These are phyloP conservation scores for Apiospora koreana DNA, from an alignment of 2,329 filamentous ascomycete species.

Conservation along the genomic window DNA sequence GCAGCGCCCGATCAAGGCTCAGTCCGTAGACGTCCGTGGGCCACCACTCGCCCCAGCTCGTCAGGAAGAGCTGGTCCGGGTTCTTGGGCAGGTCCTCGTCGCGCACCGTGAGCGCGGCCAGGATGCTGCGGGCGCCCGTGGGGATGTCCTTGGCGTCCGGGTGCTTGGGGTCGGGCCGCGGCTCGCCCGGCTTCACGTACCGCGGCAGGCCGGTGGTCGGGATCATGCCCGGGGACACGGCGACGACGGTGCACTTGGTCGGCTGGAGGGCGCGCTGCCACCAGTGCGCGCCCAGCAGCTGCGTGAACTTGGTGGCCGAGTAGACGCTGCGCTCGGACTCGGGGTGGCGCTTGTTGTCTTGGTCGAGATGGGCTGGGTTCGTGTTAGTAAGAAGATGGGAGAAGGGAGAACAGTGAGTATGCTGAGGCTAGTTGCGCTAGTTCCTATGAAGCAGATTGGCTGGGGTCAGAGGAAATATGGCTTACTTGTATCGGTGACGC, in stretches of 20 bases:
- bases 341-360: constrained; percentile 36
- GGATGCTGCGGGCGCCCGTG: constrained; percentile 43
- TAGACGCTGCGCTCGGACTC: constrained; percentile 39
- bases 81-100: constrained; percentile 49
- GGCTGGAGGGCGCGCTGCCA: constrained; percentile 52
- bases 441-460: too few species aligned
- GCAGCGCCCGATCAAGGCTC: constrained; percentile 45
- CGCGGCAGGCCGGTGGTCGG: constrained; percentile 43
- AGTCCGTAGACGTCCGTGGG: constrained; percentile 42
- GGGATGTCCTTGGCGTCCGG: not conserved
- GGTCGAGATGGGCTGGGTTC: constrained; percentile 11
- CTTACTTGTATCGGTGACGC: constrained; percentile 20
- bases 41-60: constrained; percentile 61
- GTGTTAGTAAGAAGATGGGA: not conserved
- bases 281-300: constrained; percentile 54
- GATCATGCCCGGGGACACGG: constrained; percentile 55
- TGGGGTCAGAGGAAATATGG: not conserved
- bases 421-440: too few species aligned
- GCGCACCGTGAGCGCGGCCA: constrained; percentile 42
- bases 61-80: constrained; percentile 53
- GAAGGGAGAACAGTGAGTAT: not conserved
- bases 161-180: not conserved
- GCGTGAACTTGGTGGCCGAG: constrained; percentile 48
- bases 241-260: constrained; percentile 43
- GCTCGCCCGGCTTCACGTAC: not conserved